These are phyloP conservation scores for Suillus lakei DNA, from an alignment of 768 basidiomycete genomes.

Conservation along the genomic window DNA sequence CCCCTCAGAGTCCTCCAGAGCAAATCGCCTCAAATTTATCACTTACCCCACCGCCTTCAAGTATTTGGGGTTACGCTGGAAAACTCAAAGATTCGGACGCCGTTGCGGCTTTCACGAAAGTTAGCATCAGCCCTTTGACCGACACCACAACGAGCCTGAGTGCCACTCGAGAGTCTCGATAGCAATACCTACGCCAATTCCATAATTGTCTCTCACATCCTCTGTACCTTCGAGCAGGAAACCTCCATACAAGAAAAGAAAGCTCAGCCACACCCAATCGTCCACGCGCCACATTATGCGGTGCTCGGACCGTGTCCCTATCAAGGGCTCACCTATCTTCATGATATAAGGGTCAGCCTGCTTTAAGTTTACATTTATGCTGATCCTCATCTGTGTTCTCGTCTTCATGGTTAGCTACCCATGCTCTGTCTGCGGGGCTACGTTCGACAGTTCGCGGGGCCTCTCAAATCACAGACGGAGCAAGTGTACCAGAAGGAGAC, in stretches of 20 bases:
- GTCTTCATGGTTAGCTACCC: too few relatives aligned
- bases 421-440: too few relatives aligned
- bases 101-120: constrained; percentile 71
- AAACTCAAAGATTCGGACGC: constrained; percentile 77
- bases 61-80: constrained; percentile 73
- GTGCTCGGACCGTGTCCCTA: too few relatives aligned
- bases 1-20: constrained; percentile 18
- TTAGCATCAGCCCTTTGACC: constrained; percentile 47
- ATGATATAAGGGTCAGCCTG: too few relatives aligned
- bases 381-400: too few relatives aligned
- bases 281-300: constrained; percentile 13
- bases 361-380: too few relatives aligned
- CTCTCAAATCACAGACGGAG: too few relatives aligned
- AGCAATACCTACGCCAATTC: constrained; percentile 23
- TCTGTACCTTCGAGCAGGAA: constrained; percentile 20
- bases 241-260: constrained; percentile 30
- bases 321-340: too few relatives aligned
- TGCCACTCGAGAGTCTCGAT: background rate
- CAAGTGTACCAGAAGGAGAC: too few relatives aligned
- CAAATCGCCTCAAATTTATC: background rate
- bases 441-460: too few relatives aligned
- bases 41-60: constrained; percentile 34
- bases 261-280: constrained; percentile 13
- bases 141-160: background rate
- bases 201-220: constrained; percentile 16